These are phyloP conservation scores for Neopestalotiopsis sp. DNA, from an alignment of 2,329 filamentous ascomycete species.

Conservation along the genomic window DNA sequence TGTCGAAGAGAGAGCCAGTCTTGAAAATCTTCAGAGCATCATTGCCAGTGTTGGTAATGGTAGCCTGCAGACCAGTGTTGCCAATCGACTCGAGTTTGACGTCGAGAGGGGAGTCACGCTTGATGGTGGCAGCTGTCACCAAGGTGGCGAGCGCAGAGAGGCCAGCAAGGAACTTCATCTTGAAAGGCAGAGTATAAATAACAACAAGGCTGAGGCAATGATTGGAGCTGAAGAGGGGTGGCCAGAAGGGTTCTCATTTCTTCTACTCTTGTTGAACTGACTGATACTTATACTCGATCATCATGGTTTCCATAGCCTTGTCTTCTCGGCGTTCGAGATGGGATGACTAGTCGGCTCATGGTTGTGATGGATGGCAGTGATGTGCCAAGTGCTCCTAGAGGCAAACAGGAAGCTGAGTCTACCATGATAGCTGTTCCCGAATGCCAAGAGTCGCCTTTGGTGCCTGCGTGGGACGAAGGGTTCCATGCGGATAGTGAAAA, in stretches of 20 bases:
- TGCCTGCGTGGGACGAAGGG: neutral
- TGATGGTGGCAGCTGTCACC: conserved; percentile 35
- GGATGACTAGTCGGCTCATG: neutral
- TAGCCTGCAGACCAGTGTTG: conserved; percentile 60
- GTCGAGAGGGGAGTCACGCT: conserved; percentile 39
- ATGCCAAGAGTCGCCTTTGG: conserved; percentile 13
- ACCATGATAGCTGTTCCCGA: conserved; percentile 1
- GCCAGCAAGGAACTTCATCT: conserved; percentile 46
- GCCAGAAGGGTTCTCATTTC: conserved; percentile 17
- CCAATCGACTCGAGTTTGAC: conserved; percentile 53
- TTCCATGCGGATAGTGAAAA: neutral
- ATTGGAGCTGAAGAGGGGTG: conserved; percentile 8
- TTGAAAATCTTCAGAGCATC: conserved; percentile 57
- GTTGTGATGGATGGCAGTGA: neutral
- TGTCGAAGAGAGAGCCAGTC: conserved; percentile 59
- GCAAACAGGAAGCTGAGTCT: conserved; percentile 13
- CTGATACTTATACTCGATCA: conserved; percentile 3
- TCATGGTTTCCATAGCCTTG: neutral
- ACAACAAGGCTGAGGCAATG: conserved; percentile 5
- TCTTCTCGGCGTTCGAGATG: neutral
- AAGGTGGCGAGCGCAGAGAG: conserved; percentile 42
- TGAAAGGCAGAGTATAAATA: conserved; percentile 23
- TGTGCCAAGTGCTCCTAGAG: conserved; percentile 11
- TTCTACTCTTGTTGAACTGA: neutral
- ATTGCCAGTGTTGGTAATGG: conserved; percentile 58